Conservation (phyloP, 768 basidiomycete species). For the Dioszegia crocea region DNA sequence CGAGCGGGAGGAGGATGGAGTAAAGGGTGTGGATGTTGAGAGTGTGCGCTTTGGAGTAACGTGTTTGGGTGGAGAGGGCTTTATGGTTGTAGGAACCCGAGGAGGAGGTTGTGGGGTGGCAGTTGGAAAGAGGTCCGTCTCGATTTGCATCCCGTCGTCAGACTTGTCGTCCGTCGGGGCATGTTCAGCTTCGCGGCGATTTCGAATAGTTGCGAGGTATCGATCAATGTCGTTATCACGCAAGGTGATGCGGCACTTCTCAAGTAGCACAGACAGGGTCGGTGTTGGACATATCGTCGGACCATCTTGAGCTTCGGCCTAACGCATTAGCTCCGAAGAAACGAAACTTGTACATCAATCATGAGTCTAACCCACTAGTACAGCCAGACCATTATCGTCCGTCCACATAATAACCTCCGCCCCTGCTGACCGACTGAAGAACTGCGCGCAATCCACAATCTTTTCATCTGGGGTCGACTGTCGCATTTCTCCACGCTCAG, state of each 20-base stretch:
- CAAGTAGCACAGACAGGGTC: too few relatives aligned
- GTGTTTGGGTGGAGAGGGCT: not conserved
- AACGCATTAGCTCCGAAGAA: too few relatives aligned
- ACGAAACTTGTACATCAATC: too few relatives aligned
- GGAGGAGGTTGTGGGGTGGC: not conserved
- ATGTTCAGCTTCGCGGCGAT: too few relatives aligned
- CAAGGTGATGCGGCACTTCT: too few relatives aligned
- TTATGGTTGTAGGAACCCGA: not conserved
- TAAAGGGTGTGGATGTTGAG: not conserved
- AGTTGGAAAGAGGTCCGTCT: not conserved
- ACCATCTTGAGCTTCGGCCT: too few relatives aligned
- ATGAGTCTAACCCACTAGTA: constrained; percentile 26
- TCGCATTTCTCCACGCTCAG: constrained; percentile 18
- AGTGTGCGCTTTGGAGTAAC: not conserved
- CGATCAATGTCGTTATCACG: too few relatives aligned
- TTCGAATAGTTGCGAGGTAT: too few relatives aligned
- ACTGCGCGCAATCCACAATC: constrained; percentile 38
- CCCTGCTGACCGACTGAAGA: constrained; percentile 12
- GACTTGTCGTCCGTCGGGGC: too few relatives aligned
- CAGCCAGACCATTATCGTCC: constrained; percentile 30
- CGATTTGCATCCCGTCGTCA: constrained; percentile 7
- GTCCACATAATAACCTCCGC: constrained; percentile 34
- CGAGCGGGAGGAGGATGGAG: not conserved
- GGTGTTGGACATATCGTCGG: too few relatives aligned
- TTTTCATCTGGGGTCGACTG: constrained; percentile 27